Conservation (phyloP, 2,329 filamentous ascomycete genomes). For the Neocucurbitaria cava region DNA sequence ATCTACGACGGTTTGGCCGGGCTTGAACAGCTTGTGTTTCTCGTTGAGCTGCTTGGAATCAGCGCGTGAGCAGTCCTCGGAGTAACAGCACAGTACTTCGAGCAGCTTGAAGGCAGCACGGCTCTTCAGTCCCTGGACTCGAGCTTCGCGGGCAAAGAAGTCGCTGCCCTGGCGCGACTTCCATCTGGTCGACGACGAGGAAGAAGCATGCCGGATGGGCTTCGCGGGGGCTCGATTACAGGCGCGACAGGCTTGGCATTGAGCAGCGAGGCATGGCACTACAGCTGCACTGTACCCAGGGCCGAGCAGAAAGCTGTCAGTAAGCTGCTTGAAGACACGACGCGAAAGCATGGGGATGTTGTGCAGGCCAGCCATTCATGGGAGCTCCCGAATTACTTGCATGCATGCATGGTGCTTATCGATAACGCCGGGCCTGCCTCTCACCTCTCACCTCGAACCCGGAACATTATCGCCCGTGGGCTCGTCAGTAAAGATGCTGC, state of each 20-base stretch:
- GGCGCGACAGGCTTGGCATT: conserved; percentile 16
- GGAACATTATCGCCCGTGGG: conserved; percentile 38
- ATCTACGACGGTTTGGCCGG: conserved; percentile 87
- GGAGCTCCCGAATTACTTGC: neutral
- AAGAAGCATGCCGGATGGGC: conserved; percentile 34
- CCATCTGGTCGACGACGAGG: conserved; percentile 77
- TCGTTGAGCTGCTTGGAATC: conserved; percentile 71
- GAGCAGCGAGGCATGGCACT: conserved; percentile 18
- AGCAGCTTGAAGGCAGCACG: conserved; percentile 92
- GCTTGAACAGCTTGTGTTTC: conserved; percentile 79
- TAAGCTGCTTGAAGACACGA: conserved; percentile 45
- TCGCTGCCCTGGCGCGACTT: conserved; percentile 79
- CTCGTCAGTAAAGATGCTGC: conserved; percentile 20
- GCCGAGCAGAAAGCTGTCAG: conserved; percentile 41
- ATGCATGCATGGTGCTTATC: neutral
- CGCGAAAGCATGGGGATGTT: conserved; percentile 45
- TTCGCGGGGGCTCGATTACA: conserved; percentile 6
- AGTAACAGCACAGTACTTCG: conserved; percentile 63
- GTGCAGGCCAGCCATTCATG: neutral
- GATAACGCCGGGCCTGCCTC: neutral
- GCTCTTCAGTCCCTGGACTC: conserved; percentile 81
- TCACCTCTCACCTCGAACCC: conserved; percentile 66
- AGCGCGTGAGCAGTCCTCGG: conserved; percentile 11
- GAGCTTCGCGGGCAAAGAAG: conserved; percentile 74
- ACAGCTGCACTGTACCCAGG: conserved; percentile 4